Percentiles rank a stretch among this genome's conserved stretches.
phyloP scores from a whole-genome alignment of 1,284 basidiomycete species.

The Ceratobasidium sp. region DNA sequence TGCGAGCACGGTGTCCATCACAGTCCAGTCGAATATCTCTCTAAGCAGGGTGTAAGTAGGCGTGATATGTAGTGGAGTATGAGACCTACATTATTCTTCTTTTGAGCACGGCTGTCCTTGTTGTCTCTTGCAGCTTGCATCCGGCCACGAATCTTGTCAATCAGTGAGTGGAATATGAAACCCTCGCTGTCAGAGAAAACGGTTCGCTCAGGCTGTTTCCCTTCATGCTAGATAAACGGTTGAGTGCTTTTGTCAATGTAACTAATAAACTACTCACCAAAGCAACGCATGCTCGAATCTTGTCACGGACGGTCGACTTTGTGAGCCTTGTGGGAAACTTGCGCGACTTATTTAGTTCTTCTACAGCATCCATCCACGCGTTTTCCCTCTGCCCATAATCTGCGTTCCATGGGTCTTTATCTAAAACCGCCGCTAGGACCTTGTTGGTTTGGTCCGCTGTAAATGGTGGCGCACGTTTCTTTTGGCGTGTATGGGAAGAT shows the following conservation, averaged over 20 bases:
- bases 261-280: no score
- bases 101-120: background rate
- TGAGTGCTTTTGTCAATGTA: background rate
- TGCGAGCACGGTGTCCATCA: background rate
- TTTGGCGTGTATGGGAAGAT: background rate
- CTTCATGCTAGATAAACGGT: background rate
- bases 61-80: background rate
- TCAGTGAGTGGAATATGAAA: background rate
- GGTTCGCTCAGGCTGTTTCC: background rate
- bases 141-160: background rate
- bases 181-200: background rate
- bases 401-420: background rate
- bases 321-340: background rate
- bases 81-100: background rate
- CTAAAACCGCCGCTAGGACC: background rate
- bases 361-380: background rate
- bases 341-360: background rate
- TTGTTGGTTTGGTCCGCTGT: slow-evolving; percentile 2
- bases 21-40: background rate
- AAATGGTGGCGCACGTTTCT: background rate
- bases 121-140: background rate
- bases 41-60: background rate
- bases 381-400: background rate
- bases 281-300: background rate
- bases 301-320: background rate